Evolutionary conservation across 176 grass and related monocot genomes (phyloP).

Genomic region (Miscanthus lutarioriparius): DNA sequence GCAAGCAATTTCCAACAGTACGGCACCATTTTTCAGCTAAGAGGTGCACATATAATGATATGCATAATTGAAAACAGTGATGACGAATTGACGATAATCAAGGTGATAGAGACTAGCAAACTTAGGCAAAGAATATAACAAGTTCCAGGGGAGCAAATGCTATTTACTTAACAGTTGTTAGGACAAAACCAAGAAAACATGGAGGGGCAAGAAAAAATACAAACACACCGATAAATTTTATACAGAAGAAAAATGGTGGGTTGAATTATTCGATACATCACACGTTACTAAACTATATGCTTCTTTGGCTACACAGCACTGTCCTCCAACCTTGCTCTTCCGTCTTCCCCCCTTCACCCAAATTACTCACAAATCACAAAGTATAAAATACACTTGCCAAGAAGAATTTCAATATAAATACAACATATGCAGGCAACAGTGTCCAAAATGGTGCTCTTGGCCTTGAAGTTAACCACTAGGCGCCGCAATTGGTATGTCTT

Average conservation of each 20-base stretch:
- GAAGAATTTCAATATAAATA: constrained; percentile 27
- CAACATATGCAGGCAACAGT: constrained; percentile 32
- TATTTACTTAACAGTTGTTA: not conserved
- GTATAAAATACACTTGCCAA: constrained; percentile 43
- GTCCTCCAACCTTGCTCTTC: constrained; percentile 33
- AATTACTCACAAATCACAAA: constrained; percentile 45
- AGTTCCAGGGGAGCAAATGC: not conserved
- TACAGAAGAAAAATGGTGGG: constrained; percentile 30
- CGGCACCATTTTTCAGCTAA: not conserved
- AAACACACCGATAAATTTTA: constrained; percentile 37
- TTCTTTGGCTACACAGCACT: constrained; percentile 43
- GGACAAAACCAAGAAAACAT: not conserved
- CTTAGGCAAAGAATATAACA: not conserved
- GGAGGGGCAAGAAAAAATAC: not conserved
- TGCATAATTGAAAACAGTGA: not conserved
- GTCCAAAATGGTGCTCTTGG: constrained; percentile 3
- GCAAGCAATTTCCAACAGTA: not conserved
- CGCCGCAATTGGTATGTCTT: constrained; percentile 76
- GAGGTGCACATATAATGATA: not conserved
- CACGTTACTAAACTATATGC: constrained; percentile 38
- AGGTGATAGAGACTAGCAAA: not conserved
- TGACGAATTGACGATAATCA: not conserved
- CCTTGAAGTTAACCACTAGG: constrained; percentile 55
- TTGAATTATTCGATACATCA: constrained; percentile 48
- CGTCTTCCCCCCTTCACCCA: constrained; percentile 12